These are phyloP conservation scores for Dryas drummondii DNA, from an alignment of 306 rosid genomes.

Conservation along the genomic window DNA sequence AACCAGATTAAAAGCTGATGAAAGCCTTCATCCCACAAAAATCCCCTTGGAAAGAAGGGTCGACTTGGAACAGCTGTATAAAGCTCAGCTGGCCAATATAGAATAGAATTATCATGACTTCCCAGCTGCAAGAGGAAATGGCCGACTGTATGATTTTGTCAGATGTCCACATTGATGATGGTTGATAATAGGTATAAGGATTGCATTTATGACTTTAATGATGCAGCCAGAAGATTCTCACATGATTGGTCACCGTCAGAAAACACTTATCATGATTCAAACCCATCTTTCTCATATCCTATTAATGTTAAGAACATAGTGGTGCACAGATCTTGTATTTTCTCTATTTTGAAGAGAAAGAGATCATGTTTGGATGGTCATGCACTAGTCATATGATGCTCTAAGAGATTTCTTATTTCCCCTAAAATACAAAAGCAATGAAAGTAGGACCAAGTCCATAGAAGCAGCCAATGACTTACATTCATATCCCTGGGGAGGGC, in stretches of 20 bases:
- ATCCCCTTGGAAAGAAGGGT: conserved; percentile 93
- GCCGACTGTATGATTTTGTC: conserved; percentile 29
- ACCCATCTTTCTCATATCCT: neutral
- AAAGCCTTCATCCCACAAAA: conserved; percentile 99
- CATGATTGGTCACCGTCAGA: neutral
- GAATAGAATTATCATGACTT: conserved; percentile 46
- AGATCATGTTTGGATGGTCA: neutral
- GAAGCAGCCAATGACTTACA: conserved; percentile 46
- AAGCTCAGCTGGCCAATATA: conserved; percentile 96
- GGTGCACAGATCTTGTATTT: neutral
- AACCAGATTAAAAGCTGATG: conserved; percentile 92
- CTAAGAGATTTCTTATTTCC: conserved; percentile 7
- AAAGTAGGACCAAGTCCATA: neutral
- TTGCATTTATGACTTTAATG: neutral
- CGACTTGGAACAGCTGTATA: conserved; percentile 97
- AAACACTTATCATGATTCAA: neutral
- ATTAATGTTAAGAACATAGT: neutral
- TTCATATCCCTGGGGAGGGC: conserved; percentile 43
- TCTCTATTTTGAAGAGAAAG: neutral
- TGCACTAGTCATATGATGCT: neutral
- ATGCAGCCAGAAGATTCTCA: neutral
- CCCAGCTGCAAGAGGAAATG: conserved; percentile 58
- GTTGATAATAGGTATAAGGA: conserved; percentile 21
- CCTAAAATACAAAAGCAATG: neutral
- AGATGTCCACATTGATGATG: conserved; percentile 28